Conservation (phyloP, 768 basidiomycete species). For the Lanmaoa rubissima region DNA sequence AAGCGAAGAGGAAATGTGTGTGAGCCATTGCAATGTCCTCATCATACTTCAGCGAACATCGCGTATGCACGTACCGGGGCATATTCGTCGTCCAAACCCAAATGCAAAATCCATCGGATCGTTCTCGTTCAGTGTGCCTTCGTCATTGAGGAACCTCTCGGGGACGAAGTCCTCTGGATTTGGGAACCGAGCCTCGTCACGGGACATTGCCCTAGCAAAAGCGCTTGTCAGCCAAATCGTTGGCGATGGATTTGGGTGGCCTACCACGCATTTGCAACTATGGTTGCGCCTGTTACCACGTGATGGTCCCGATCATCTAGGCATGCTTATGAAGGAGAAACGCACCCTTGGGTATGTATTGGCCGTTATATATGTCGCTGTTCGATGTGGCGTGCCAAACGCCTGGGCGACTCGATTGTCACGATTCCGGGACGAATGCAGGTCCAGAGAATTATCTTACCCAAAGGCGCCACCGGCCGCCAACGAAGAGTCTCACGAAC, state of each 20-base stretch:
- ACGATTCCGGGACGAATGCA: neutral
- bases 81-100: conserved; percentile 15
- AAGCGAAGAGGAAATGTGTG: neutral
- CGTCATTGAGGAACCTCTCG: conserved; percentile 10
- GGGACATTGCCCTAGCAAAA: conserved; percentile 9
- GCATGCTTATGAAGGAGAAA: neutral
- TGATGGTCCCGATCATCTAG: neutral
- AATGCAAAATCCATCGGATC: conserved; percentile 10
- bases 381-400: conserved; percentile 20
- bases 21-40: neutral
- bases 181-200: conserved; percentile 7
- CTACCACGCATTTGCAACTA: conserved; percentile 14
- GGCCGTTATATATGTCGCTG: conserved; percentile 26
- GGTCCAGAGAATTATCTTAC: neutral
- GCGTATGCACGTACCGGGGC: neutral
- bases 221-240: neutral
- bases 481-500: neutral
- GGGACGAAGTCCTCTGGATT: conserved; percentile 8
- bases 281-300: conserved; percentile 2
- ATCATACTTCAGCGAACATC: neutral
- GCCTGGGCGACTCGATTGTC: neutral
- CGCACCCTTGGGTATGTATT: conserved; percentile 34
- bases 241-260: neutral
- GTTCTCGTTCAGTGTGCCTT: conserved; percentile 7
- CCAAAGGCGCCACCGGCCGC: neutral